Evolutionary conservation across 345 rosid genomes (phyloP).

Genomic region (Pugionium cornutum): DNA sequence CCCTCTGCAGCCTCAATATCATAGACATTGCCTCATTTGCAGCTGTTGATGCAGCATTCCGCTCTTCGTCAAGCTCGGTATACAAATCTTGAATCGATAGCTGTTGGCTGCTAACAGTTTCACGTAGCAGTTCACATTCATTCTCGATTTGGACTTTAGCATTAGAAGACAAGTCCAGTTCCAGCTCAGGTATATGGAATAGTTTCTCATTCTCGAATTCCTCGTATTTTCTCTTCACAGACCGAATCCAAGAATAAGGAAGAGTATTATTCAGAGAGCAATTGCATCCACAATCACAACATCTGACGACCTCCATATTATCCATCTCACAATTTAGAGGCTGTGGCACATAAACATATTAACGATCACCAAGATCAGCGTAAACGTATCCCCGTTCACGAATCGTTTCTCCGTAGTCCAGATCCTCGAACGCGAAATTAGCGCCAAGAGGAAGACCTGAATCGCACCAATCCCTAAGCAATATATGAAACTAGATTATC

Average conservation of each 20-base stretch:
- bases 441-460: slow-evolving; percentile 6
- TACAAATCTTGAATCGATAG: slow-evolving; percentile 64
- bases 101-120: slow-evolving; percentile 77
- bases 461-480: neutral
- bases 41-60: slow-evolving; percentile 91
- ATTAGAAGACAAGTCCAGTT: slow-evolving; percentile 43
- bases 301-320: slow-evolving; percentile 44
- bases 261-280: slow-evolving; percentile 46
- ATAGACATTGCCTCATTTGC: slow-evolving; percentile 98
- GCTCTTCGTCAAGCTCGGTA: slow-evolving; percentile 85
- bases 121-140: slow-evolving; percentile 73
- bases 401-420: too few species aligned
- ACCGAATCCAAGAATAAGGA: slow-evolving; percentile 54
- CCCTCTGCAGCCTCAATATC: slow-evolving; percentile 95
- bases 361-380: too few species aligned
- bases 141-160: slow-evolving; percentile 80
- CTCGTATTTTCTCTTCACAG: slow-evolving; percentile 71
- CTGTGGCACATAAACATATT: neutral
- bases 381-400: too few species aligned
- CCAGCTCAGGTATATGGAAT: slow-evolving; percentile 59
- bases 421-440: neutral
- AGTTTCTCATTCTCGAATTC: slow-evolving; percentile 55
- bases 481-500: neutral
- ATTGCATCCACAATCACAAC: slow-evolving; percentile 67
- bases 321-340: slow-evolving; percentile 36